A percentile compares a stretch with the other conserved stretches of the same genome.
These are phyloP conservation scores for Starmerella stigmatis DNA, from an alignment of 805 yeast genomes.

Conservation along the genomic window DNA sequence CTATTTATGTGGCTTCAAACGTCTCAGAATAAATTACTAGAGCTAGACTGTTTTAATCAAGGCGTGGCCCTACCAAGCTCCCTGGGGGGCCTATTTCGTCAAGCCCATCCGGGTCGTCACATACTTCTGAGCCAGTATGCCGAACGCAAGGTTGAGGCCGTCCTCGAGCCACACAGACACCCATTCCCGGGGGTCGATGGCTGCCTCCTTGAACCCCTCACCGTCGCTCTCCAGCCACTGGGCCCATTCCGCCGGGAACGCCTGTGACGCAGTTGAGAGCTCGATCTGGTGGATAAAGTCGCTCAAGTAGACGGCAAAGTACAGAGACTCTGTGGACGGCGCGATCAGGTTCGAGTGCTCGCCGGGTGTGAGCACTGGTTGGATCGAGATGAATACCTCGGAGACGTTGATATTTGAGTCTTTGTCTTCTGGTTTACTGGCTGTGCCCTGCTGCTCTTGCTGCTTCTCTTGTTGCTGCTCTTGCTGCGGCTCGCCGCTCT, in stretches of 20 bases:
- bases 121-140: slow-evolving; percentile 81
- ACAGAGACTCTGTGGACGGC: slow-evolving; percentile 38
- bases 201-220: slow-evolving; percentile 35
- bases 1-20: no score
- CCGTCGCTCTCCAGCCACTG: slow-evolving; percentile 61
- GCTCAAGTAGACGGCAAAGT: slow-evolving; percentile 62
- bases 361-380: slow-evolving; percentile 38
- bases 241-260: slow-evolving; percentile 85
- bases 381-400: slow-evolving; percentile 59
- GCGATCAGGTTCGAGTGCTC: slow-evolving; percentile 5
- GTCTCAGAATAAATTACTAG: no score
- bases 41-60: no score
- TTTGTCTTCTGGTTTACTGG: slow-evolving; percentile 12
- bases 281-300: slow-evolving; percentile 72
- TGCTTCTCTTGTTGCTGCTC: no score
- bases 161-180: slow-evolving; percentile 67
- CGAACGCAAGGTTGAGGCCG: slow-evolving; percentile 69
- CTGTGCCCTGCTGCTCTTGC: slow-evolving; percentile 11
- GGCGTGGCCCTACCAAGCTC: background rate
- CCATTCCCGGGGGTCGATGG: slow-evolving; percentile 72
- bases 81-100: slow-evolving; percentile 8
- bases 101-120: slow-evolving; percentile 82
- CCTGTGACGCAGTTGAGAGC: slow-evolving; percentile 69
- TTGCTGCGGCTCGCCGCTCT: no score
- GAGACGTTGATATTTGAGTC: slow-evolving; percentile 33